Base-by-base conservation (phyloP, 2,329 filamentous ascomycete genomes). In the Cladosporium halotolerans region DNA sequence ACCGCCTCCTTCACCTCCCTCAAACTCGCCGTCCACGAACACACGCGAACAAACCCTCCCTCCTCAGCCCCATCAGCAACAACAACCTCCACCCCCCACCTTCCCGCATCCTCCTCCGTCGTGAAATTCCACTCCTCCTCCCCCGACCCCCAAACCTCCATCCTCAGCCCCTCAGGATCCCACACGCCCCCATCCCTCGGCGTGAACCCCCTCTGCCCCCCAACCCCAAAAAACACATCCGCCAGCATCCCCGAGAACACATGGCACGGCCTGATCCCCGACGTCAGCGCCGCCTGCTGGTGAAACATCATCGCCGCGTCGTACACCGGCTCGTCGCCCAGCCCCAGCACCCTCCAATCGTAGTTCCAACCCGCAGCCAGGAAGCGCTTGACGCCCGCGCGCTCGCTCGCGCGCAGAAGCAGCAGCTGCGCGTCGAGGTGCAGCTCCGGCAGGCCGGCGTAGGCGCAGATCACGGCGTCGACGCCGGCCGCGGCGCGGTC, bases 211-310 rank as follows among this genome's bases (percentile, higher is more conserved):
- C 39, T 34, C 45, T 48, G 45, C 2, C 45, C 45, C 38, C 31
- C 45, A 3, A 48, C 18, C 2, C 45, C 45, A 16, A 55, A 57
- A 16, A 57, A 44, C 14, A 57, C 53, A 23, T 55, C 53, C 3
- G 48, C 48, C 14, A 57, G 36, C n/a, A 57, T 50, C 16, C 55
- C 53, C 1, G 53, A 55, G 53, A 57, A 57, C 9, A 57, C 18
- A 34, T 53, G 51, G 36, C 51, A 53, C 9, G 55, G 55, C 23
- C 48, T 52, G 44, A 57, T 55, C 3, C 39, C 14, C 2, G 47
- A 52, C 11, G 55, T 47, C 28, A 53, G 8, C 44, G 44, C 52
- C 16, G 39, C 49, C 13, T 55, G 53, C 2, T 48, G 52, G 4
- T 44, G 31, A 23, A 57, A 57, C 23, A 43, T 47, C 16, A 55